A percentile compares a stretch with the other conserved stretches of the same genome.
Conservation (phyloP, 805 yeast species). For the Metschnikowia hibisci region DNA sequence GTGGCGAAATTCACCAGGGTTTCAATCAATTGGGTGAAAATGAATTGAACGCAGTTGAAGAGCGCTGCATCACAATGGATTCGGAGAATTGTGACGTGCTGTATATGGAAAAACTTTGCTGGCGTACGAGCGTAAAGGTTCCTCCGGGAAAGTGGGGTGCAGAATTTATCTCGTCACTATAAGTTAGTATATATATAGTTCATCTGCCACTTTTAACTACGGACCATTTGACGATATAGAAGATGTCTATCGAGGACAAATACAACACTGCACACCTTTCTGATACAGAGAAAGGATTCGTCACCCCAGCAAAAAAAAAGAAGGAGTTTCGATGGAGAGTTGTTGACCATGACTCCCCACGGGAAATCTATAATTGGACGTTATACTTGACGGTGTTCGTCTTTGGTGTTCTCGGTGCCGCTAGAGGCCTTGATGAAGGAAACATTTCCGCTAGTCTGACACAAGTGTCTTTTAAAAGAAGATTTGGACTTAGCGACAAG, state of each 20-base stretch:
- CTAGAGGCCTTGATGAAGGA: constrained; percentile 60
- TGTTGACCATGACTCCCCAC: constrained; percentile 34
- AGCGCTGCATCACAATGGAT: too few species aligned
- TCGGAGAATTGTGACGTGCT: too few species aligned
- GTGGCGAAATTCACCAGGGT: too few species aligned
- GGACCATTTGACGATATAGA: not conserved
- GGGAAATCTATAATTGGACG: constrained; percentile 45
- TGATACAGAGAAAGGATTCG: constrained; percentile 3
- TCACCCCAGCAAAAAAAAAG: not conserved
- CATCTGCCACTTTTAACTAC: not conserved
- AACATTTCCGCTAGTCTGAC: constrained; percentile 43
- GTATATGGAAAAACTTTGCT: too few species aligned
- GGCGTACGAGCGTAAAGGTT: too few species aligned
- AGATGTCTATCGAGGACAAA: constrained; percentile 2
- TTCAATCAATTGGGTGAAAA: too few species aligned
- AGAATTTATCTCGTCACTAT: not conserved
- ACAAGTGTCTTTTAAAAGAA: constrained; percentile 38
- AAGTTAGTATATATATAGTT: not conserved
- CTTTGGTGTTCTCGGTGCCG: constrained; percentile 54
- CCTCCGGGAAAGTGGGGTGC: constrained; percentile 5
- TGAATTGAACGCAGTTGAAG: too few species aligned
- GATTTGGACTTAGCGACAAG: constrained; percentile 44
- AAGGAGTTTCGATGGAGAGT: constrained; percentile 23
- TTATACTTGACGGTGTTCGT: constrained; percentile 43
- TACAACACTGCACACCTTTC: constrained; percentile 1